These are phyloP conservation scores for Lojkania enalia DNA, from an alignment of 2,329 filamentous ascomycete species.

Conservation along the genomic window DNA sequence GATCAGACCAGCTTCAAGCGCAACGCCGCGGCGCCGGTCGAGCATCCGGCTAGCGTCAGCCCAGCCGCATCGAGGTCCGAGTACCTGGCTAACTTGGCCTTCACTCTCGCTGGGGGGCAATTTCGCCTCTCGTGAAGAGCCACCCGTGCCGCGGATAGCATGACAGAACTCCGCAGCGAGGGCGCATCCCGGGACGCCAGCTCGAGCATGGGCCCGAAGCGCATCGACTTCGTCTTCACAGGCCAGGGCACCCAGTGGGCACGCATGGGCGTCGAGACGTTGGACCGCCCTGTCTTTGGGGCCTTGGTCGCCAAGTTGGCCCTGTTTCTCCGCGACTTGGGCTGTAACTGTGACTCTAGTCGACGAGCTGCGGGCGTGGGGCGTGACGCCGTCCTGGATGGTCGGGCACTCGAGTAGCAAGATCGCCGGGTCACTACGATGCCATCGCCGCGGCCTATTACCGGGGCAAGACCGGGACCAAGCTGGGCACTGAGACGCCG, in stretches of 20 bases:
- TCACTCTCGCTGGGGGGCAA: background rate
- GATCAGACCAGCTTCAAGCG: no score
- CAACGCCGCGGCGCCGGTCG: no score
- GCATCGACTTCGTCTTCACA: slow-evolving; percentile 39
- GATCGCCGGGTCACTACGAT: slow-evolving; percentile 17
- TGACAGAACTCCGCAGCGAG: no score
- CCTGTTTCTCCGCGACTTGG: slow-evolving; percentile 6
- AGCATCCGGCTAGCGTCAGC: no score
- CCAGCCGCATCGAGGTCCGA: no score
- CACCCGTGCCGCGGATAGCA: background rate
- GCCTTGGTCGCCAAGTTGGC: slow-evolving; percentile 4
- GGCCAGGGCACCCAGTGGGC: slow-evolving; percentile 49
- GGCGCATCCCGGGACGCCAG: no score
- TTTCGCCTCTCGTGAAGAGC: background rate
- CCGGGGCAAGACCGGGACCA: slow-evolving; percentile 1
- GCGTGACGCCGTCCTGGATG: slow-evolving; percentile 16
- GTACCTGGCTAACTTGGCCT: background rate
- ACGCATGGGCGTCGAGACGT: slow-evolving; percentile 19
- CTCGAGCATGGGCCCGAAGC: no score
- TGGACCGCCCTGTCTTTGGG: slow-evolving; percentile 5
- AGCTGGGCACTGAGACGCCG: no score
- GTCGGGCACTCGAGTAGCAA: slow-evolving; percentile 30
- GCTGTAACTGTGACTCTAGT: slow-evolving; percentile 16
- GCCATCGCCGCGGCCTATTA: slow-evolving; percentile 10
- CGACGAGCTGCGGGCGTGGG: slow-evolving; percentile 13